These are phyloP conservation scores for Arabidopsis lyrata DNA, from an alignment of 441 rosid species.

Conservation along the genomic window DNA sequence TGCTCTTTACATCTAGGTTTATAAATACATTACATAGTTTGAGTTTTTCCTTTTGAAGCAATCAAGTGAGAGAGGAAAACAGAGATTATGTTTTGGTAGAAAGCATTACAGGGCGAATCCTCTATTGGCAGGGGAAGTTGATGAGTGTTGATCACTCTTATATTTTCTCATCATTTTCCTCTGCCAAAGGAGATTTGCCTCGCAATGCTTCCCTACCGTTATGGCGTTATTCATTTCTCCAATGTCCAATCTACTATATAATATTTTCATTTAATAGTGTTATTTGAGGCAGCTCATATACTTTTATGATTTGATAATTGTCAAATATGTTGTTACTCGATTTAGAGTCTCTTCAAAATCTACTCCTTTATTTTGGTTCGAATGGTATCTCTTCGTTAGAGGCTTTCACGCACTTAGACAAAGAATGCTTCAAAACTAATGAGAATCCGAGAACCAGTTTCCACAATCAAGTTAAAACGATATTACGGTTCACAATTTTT, in stretches of 20 bases:
- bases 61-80: slow-evolving; percentile 15
- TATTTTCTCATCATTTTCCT: slow-evolving; percentile 30
- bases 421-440: slow-evolving; percentile 8
- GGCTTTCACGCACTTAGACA: not conserved
- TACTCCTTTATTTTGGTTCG: slow-evolving; percentile 11
- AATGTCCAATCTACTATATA: not conserved
- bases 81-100: slow-evolving; percentile 29
- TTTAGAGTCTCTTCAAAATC: not conserved
- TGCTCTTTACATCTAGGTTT: slow-evolving; percentile 29
- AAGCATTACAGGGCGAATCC: slow-evolving; percentile 42
- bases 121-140: slow-evolving; percentile 41
- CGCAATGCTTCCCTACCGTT: slow-evolving; percentile 23
- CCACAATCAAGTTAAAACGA: not conserved
- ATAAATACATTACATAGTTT: slow-evolving; percentile 22
- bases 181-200: slow-evolving; percentile 49
- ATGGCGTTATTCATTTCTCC: slow-evolving; percentile 3
- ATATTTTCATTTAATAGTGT: not conserved
- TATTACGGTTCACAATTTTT: not conserved
- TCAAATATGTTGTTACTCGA: not conserved
- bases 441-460: slow-evolving; percentile 10
- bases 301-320: not conserved
- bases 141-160: slow-evolving; percentile 7
- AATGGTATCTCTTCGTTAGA: slow-evolving; percentile 1
- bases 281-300: slow-evolving; percentile 1
- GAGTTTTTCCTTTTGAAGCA: slow-evolving; percentile 11